Evolutionary conservation across 495 filamentous ascomycete species (phyloP).

Genomic region (Penicillium egyptiacum): DNA sequence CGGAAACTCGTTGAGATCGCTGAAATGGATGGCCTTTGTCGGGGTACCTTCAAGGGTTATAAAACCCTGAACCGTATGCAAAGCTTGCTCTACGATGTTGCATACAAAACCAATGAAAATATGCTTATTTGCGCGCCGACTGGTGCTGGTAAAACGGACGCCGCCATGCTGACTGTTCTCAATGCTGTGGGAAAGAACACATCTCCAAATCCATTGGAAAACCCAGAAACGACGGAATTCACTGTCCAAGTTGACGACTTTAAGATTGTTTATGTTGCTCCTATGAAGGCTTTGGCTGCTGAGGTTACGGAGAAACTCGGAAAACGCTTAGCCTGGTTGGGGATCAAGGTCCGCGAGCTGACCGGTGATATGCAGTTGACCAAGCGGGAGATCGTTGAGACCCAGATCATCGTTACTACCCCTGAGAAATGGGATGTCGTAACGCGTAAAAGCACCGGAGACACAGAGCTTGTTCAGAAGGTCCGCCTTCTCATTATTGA

Average conservation of each 20-base stretch:
- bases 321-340: slow-evolving; percentile 91
- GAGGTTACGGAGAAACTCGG: slow-evolving; percentile 95
- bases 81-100: slow-evolving; percentile 91
- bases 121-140: slow-evolving; percentile 99
- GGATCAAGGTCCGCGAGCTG: slow-evolving; percentile 82
- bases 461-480: slow-evolving; percentile 97
- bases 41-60: slow-evolving; percentile 91
- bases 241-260: slow-evolving; percentile 80
- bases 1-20: slow-evolving; percentile 75
- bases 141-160: slow-evolving; percentile 98
- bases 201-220: slow-evolving; percentile 70
- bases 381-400: slow-evolving; percentile 91
- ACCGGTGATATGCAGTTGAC: slow-evolving; percentile 99
- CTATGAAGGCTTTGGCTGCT: slow-evolving; percentile 90
- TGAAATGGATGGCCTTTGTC: slow-evolving; percentile 86
- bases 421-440: slow-evolving; percentile 99
- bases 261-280: slow-evolving; percentile 55
- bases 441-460: slow-evolving; percentile 92
- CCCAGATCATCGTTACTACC: slow-evolving; percentile 97
- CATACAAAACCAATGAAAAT: slow-evolving; percentile 94
- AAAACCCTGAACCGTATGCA: slow-evolving; percentile 96
- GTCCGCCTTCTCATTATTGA: slow-evolving; percentile 96
- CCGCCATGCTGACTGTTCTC: slow-evolving; percentile 93
- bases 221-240: slow-evolving; percentile 73
- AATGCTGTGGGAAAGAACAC: slow-evolving; percentile 86